Evolutionary conservation across 164 flowering plant genomes (phyloP).

Genomic region (Cinnamomum micranthum): DNA sequence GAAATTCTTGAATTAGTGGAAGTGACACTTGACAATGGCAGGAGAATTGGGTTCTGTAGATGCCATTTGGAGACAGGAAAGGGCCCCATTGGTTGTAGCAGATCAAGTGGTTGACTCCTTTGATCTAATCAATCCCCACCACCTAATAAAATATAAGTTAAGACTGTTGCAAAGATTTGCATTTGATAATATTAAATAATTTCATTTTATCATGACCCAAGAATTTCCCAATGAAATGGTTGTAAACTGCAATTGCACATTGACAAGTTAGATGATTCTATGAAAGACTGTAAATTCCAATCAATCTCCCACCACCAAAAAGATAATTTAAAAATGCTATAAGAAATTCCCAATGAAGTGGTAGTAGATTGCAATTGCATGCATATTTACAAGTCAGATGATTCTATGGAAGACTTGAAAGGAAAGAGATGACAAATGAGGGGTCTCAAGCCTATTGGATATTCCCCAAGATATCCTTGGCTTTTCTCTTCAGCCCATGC

Average conservation of each 20-base stretch:
- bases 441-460: neutral
- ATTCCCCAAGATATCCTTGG: constrained; percentile 4
- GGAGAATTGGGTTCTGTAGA: neutral
- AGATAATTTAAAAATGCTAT: too few species aligned
- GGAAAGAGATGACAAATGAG: constrained; percentile 1
- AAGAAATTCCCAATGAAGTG: neutral
- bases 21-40: neutral
- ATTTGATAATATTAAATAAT: too few species aligned
- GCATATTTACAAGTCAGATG: neutral
- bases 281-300: too few species aligned
- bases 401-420: neutral
- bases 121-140: neutral
- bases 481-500: neutral
- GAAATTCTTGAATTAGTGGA: neutral
- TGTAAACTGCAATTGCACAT: too few species aligned
- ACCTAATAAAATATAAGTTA: neutral
- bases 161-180: too few species aligned
- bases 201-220: too few species aligned
- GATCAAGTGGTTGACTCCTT: neutral
- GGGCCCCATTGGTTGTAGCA: neutral
- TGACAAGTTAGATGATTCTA: too few species aligned
- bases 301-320: too few species aligned
- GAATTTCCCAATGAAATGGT: too few species aligned
- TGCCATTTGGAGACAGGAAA: neutral
- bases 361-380: neutral